Evolutionary conservation across 176 grass and related monocot species (phyloP).

Genomic region (Secale cereale): DNA sequence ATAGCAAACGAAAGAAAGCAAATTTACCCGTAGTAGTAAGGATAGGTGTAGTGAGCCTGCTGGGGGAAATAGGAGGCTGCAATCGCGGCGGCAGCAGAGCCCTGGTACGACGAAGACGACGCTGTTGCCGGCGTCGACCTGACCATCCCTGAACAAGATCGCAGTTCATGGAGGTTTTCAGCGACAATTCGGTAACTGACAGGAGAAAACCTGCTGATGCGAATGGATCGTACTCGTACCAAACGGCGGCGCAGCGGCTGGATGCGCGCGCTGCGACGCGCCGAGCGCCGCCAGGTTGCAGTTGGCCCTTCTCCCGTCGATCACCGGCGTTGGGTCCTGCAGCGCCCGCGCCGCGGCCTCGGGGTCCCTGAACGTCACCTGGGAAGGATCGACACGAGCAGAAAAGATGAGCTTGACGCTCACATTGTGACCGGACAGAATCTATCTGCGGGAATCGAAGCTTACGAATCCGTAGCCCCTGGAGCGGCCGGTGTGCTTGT

Average conservation of each 20-base stretch:
- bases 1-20: not conserved
- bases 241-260: not conserved
- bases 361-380: constrained; percentile 55
- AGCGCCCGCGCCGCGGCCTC: constrained; percentile 42
- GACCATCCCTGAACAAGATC: constrained; percentile 26
- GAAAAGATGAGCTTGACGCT: not conserved
- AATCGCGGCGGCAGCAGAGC: not conserved
- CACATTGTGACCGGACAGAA: not conserved
- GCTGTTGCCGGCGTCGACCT: constrained; percentile 19
- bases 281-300: constrained; percentile 60
- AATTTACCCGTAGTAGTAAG: constrained; percentile 54
- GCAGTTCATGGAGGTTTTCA: not conserved
- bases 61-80: constrained; percentile 44
- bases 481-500: constrained; percentile 66
- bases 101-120: constrained; percentile 35
- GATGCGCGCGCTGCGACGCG: not conserved
- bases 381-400: not conserved
- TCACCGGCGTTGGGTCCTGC: constrained; percentile 57
- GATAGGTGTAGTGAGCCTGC: constrained; percentile 27
- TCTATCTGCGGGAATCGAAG: not conserved
- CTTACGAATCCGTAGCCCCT: constrained; percentile 64
- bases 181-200: not conserved
- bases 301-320: constrained; percentile 53
- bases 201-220: not conserved
- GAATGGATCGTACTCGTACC: constrained; percentile 8